Base-by-base conservation (phyloP, 192 early-diverging fungal species). In the Coemansia sp. region DNA sequence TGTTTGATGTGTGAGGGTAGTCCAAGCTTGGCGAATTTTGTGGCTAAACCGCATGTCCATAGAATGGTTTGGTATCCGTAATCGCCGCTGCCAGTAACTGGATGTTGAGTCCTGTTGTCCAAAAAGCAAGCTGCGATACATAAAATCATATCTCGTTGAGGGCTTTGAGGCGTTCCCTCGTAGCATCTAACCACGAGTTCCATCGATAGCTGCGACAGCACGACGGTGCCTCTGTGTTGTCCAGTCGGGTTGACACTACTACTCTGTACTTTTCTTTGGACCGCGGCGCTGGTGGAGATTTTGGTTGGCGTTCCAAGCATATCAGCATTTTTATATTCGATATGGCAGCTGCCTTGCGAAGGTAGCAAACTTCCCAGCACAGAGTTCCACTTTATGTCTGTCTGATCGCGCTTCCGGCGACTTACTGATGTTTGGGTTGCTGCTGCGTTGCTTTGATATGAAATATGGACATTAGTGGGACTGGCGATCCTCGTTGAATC, bases 101-200 rank as follows among this genome's bases (percentile, higher is more conserved):
- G 6, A n/a, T 54, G 27, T 31, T 36, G 57, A 11, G 27, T 28
- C 19, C 19, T 10, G 15, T 42, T 31, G 3, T 22, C 28, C 2
- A 37, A n/a, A 53, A 57, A 44, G 11, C 68, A 61, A 9, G 54
- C 58, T 5, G 53, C 52, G 0, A 91, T 70, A 6, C 72, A 66
- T 10, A 75, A 29, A 0, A 97, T 68, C 2, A 80, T 64, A 63
- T 95, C 91, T 8, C 70, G 20, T 29, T 62, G 69, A 15, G 93
- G 92, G 79, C 94, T 85, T 0, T 93, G 92, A 2, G 87, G 53
- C 45, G 86, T 48, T 0, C 76, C 62, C 2, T 68, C 83, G 7
- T 84, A 64, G 22, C 65, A 68, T 33, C 42, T 23, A 5, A 62
- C 30, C 38, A 77, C 20, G 8, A 71, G 25, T 54, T 77, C 75